Evolutionary conservation across 148 eudicot species (phyloP).

Genomic region (Rhododendron griersonianum): DNA sequence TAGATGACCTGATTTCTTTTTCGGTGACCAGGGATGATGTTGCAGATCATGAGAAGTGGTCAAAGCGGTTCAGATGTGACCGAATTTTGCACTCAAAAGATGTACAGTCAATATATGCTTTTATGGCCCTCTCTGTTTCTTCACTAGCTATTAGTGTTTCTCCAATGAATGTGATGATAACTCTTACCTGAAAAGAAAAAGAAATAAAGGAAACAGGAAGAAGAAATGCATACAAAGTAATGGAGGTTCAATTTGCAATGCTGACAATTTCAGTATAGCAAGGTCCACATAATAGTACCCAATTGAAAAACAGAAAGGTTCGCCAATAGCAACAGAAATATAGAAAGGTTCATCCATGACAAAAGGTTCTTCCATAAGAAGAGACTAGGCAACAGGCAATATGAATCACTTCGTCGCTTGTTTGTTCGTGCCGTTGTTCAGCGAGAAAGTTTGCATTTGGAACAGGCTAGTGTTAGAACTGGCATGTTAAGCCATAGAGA

Average conservation of each 20-base stretch:
- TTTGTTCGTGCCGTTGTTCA: not conserved
- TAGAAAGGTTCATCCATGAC: not conserved
- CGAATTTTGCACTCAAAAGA: conserved; percentile 42
- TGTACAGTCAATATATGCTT: conserved; percentile 11
- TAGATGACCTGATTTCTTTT: not conserved
- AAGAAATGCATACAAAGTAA: not conserved
- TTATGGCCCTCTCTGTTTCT: not conserved
- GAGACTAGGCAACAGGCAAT: not conserved
- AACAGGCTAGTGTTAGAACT: not conserved
- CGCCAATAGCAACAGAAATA: not conserved
- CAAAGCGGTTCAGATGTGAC: conserved; percentile 33
- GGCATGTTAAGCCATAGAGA: not conserved
- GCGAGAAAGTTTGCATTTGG: not conserved
- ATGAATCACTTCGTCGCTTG: not conserved
- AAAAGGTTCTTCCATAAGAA: not conserved
- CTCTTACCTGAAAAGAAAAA: not conserved
- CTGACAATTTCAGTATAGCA: not conserved
- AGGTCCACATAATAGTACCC: not conserved
- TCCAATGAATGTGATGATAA: not conserved
- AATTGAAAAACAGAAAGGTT: not conserved
- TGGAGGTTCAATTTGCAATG: not conserved
- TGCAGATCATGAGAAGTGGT: conserved; percentile 58
- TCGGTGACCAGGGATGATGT: conserved; percentile 47
- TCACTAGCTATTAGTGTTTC: not conserved
- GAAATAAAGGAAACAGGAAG: not conserved